These are phyloP conservation scores for Ceratocystis colombiana DNA, from an alignment of 2,329 filamentous ascomycete species.

Conservation along the genomic window DNA sequence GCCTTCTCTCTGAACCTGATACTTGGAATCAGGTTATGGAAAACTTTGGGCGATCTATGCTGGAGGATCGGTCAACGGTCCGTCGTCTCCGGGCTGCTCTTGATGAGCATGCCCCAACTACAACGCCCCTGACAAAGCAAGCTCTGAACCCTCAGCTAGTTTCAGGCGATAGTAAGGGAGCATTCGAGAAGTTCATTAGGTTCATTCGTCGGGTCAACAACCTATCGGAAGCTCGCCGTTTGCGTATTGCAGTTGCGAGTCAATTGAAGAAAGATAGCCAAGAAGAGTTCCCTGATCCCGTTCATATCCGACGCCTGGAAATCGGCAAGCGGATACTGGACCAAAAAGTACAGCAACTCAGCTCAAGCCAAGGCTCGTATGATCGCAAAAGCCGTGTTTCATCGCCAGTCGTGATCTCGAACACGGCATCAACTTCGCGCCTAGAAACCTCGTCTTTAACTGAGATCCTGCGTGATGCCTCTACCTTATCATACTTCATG, in stretches of 20 bases:
- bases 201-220: constrained; percentile 82
- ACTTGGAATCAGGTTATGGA: constrained; percentile 97
- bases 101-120: constrained; percentile 85
- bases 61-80: constrained; percentile 93
- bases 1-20: constrained; percentile 78
- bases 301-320: constrained; percentile 81
- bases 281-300: constrained; percentile 67
- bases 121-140: constrained; percentile 54
- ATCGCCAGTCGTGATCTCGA: constrained; percentile 27
- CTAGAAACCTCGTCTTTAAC: constrained; percentile 66
- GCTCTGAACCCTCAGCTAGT: constrained; percentile 66
- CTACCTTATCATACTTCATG: constrained; percentile 96
- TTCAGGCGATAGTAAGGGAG: constrained; percentile 76
- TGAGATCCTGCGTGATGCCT: constrained; percentile 80
- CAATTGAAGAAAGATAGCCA: constrained; percentile 79
- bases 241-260: constrained; percentile 83
- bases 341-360: constrained; percentile 71
- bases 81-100: constrained; percentile 81
- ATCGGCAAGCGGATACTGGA: constrained; percentile 86
- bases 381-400: constrained; percentile 22
- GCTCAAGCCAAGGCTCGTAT: constrained; percentile 22
- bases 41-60: constrained; percentile 69
- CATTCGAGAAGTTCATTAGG: constrained; percentile 88
- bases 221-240: constrained; percentile 81
- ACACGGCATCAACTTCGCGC: constrained; percentile 43